Percentiles rank a stretch among this genome's conserved stretches.
Conservation (phyloP, 768 basidiomycete genomes). For the Hemileccinum rubropunctum region DNA sequence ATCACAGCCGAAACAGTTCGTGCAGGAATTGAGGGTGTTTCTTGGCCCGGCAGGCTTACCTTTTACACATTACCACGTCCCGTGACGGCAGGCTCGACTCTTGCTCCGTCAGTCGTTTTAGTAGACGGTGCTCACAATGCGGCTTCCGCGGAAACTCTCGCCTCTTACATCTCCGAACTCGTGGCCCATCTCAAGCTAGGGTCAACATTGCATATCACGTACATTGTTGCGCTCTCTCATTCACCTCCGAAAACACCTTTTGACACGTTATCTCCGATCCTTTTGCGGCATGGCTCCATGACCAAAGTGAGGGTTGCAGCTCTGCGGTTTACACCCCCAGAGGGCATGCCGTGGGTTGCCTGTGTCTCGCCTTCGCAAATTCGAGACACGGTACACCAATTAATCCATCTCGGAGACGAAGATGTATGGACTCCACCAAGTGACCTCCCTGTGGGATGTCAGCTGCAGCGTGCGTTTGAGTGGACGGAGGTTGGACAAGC, state of each 20-base stretch:
- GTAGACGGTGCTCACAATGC: slow-evolving; percentile 95
- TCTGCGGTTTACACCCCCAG: slow-evolving; percentile 68
- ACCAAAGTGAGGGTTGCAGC: slow-evolving; percentile 50
- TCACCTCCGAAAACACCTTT: slow-evolving; percentile 82
- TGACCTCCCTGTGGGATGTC: slow-evolving; percentile 28
- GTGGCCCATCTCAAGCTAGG: slow-evolving; percentile 22
- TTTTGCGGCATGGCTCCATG: slow-evolving; percentile 39
- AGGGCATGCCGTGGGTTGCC: slow-evolving; percentile 94
- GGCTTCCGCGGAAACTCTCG: slow-evolving; percentile 67
- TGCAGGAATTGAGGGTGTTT: slow-evolving; percentile 54
- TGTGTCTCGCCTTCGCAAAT: slow-evolving; percentile 55
- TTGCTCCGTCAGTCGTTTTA: slow-evolving; percentile 45
- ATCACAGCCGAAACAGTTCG: slow-evolving; percentile 52
- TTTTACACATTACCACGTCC: slow-evolving; percentile 46
- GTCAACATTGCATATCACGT: slow-evolving; percentile 51
- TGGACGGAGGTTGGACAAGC: slow-evolving; percentile 33
- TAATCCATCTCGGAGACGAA: slow-evolving; percentile 39
- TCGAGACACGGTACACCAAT: slow-evolving; percentile 38
- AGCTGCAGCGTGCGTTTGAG: slow-evolving; percentile 50
- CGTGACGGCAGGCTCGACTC: slow-evolving; percentile 10
- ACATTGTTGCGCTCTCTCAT: slow-evolving; percentile 78
- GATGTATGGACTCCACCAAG: slow-evolving; percentile 45
- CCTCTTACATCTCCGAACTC: slow-evolving; percentile 51
- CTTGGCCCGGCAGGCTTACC: slow-evolving; percentile 85
- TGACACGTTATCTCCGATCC: slow-evolving; percentile 67